phyloP scores from a whole-genome alignment of 2,329 filamentous ascomycete genomes.

The Fusarium equiseti region DNA sequence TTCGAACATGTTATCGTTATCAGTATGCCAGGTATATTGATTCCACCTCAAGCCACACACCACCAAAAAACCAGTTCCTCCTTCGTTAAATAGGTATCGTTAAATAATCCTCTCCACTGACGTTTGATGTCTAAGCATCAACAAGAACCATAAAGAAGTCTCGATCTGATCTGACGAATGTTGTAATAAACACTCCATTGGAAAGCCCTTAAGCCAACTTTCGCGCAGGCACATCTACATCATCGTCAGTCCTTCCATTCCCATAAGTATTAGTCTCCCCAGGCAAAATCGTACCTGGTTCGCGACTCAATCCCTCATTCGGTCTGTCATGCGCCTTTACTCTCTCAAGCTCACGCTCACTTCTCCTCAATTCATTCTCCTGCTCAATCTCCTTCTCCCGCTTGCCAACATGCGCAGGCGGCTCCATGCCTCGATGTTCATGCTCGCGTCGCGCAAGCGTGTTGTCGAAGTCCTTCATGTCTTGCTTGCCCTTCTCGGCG shows the following conservation, averaged over 20 bases:
- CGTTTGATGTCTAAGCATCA: too few relatives aligned
- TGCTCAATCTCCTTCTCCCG: conserved; percentile 3
- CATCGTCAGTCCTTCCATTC: conserved; percentile 4
- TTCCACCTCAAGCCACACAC: too few relatives aligned
- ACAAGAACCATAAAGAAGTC: too few relatives aligned
- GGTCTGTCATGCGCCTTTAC: conserved; percentile 1
- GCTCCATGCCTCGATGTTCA: conserved; percentile 24
- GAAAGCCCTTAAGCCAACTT: neutral
- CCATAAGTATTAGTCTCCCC: conserved; percentile 21
- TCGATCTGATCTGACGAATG: neutral
- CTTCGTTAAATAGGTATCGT: neutral
- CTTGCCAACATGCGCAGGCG: conserved; percentile 9
- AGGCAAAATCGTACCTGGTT: conserved; percentile 19
- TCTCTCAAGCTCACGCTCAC: neutral
- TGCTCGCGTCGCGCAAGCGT: conserved; percentile 40
- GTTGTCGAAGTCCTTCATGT: conserved; percentile 32
- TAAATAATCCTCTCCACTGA: neutral
- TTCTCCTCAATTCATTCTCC: neutral
- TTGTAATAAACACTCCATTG: neutral
- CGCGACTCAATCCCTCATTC: conserved; percentile 18
- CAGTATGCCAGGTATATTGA: too few relatives aligned
- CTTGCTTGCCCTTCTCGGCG: conserved; percentile 37
- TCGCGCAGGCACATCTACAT: neutral
- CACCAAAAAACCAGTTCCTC: too few relatives aligned
- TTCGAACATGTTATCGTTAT: too few relatives aligned